Evolutionary conservation across 2,329 filamentous ascomycete genomes (phyloP), one percentile per base, ranked within the genome.

Genomic region (Sporothrix dimorphospora): DNA sequence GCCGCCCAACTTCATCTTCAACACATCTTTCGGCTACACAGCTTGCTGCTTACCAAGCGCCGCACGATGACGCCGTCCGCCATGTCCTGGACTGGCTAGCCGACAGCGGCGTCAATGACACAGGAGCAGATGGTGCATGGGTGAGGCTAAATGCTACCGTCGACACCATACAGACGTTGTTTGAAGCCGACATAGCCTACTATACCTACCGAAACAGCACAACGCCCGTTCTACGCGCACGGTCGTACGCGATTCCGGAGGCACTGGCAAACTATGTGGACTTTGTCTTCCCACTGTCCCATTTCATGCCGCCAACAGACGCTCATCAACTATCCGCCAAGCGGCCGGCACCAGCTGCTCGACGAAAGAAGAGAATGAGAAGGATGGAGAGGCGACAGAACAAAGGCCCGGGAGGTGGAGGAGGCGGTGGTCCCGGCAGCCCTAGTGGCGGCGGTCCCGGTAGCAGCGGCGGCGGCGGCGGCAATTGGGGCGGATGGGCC

Each of bases 221-320:
- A 7, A 66, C 65, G 4, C 78, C 81, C 1, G 80, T 85, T 3
- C 78, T 87, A 3, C 81, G 85, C 14, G 81, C 85, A 3, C 80
- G 77, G 12, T 78, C 82, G 21, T 87, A 87, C 74, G 80, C 80
- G 1, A 77, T 87, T 1, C 85, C 85, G 0, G 79, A 79, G 4
- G 73, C 77, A 4, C 78, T 87, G 5, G 75, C 78, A 1, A 75
- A 77, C 1, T 76, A 80, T 71, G 80, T 87, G 70, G 81, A 80
- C 70, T 86, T 87, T 73, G 79, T 87, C 38, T 81, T 85, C 53
- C 85, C 85, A 0, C 77, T 87, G 55, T 79, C 81, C 72, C 84
- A 86, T 78, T 87, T 87, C 72, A 83, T 86, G 81, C 78, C 80
- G 2, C 84, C 84, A 1, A 21, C n/a, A 16, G 68, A 69, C 38